Evolutionary conservation across 805 yeast genomes (phyloP).

Genomic region (Pachysolen tannophilus): DNA sequence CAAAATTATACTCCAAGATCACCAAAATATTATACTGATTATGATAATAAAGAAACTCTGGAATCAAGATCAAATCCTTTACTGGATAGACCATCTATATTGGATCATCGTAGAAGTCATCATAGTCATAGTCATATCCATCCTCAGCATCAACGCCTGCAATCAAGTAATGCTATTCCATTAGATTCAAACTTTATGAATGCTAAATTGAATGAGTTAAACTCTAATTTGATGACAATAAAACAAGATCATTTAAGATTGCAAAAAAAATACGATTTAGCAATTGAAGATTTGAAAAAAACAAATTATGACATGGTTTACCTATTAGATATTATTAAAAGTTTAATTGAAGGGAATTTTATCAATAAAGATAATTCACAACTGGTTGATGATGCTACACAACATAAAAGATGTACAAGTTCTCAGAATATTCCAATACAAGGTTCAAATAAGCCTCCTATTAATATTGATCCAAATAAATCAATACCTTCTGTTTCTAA

Average conservation of each 20-base stretch:
- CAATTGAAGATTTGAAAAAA: slow-evolving; percentile 38
- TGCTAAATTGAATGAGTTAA: slow-evolving; percentile 26
- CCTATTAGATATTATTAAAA: slow-evolving; percentile 33
- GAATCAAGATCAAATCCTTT: not conserved
- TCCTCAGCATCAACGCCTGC: too few species aligned
- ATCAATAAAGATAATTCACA: slow-evolving; percentile 21
- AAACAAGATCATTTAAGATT: slow-evolving; percentile 35
- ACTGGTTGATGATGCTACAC: slow-evolving; percentile 2
- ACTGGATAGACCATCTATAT: not conserved
- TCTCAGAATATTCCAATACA: not conserved
- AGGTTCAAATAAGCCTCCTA: not conserved
- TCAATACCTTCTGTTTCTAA: not conserved
- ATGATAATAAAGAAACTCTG: not conserved
- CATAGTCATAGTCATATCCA: not conserved
- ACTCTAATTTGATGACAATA: slow-evolving; percentile 27
- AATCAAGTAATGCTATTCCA: slow-evolving; percentile 2
- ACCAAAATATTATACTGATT: slow-evolving; percentile 3
- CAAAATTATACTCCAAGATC: slow-evolving; percentile 8
- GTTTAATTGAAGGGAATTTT: slow-evolving; percentile 14
- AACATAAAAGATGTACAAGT: not conserved
- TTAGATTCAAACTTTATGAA: too few species aligned
- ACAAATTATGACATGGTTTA: slow-evolving; percentile 46
- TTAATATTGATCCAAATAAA: not conserved
- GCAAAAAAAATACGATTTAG: slow-evolving; percentile 36
- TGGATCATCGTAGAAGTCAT: not conserved